Evolutionary conservation across 1,284 basidiomycete species (phyloP), one percentile per base, ranked within the genome.

Genomic region (Malassezia pachydermatis): DNA sequence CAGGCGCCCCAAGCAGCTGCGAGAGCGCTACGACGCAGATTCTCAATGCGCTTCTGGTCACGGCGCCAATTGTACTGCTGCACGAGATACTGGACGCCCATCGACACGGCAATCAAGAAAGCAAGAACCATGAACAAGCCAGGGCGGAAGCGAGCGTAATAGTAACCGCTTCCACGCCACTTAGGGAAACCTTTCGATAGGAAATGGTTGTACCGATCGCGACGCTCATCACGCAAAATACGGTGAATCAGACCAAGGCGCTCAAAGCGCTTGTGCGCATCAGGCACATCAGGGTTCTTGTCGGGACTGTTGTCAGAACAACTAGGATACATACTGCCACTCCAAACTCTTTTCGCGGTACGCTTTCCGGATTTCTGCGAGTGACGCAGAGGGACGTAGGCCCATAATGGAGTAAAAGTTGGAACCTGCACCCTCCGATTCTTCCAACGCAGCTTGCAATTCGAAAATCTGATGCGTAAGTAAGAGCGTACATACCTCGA

Each of bases 121-220:
- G 57, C 39, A 17, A 71, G 10, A 2, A 65, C 63, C 3, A 50
- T 30, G 5, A 36, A 54, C 5, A 71, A 42, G 2, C 63, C 60
- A 0, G 68, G 68, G 7, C 68, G 43, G 48, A 60, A 71, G 1
- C 68, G 54, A 22, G 54, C 39, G 45, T 71, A 71, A 28, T 58
- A 68, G 51, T 65, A 71, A 7, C 67, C 68, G 13, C 58, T 63
- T 2, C 52, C 46, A 13, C 64, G 51, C 67, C 67, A 71, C 28
- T 62, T 62, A 17, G 68, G 68, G 47, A 71, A 71, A 8, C 68
- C 68, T 13, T 62, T 56, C 20, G 47, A 48, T 35, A 71, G 47
- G 38, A 70, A 70, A 33, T 68, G 61, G 43, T 71, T 62, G 58
- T 71, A 71, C 14, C 67, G 50, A 42, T 70, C 67, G 33, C 65